phyloP scores from a whole-genome alignment of 805 yeast species.

The Pichia occidentalis region DNA sequence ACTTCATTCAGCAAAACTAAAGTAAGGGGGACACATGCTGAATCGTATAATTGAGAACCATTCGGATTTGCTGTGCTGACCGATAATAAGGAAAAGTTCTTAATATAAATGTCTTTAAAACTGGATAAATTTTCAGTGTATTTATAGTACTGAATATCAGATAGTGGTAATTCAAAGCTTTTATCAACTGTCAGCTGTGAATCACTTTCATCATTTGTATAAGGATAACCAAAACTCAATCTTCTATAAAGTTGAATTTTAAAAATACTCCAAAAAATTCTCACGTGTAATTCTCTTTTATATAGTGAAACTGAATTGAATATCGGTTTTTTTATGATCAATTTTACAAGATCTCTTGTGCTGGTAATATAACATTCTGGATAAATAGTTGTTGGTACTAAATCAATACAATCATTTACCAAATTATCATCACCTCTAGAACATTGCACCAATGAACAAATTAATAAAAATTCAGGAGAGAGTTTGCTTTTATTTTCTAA shows the following conservation, averaged over 20 bases:
- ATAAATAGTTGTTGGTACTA: too few relatives aligned
- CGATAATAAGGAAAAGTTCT: constrained; percentile 12
- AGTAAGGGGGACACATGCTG: constrained; percentile 27
- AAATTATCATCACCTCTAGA: constrained; percentile 23
- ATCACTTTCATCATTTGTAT: constrained; percentile 10
- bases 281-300: constrained; percentile 29
- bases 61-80: constrained; percentile 16
- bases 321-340: too few relatives aligned
- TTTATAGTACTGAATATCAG: constrained; percentile 22
- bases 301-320: constrained; percentile 8
- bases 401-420: constrained; percentile 14
- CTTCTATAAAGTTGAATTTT: constrained; percentile 30
- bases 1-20: constrained; percentile 30
- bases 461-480: constrained; percentile 24
- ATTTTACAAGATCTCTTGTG: too few relatives aligned
- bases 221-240: constrained; percentile 33
- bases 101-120: constrained; percentile 15
- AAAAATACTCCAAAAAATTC: constrained; percentile 36
- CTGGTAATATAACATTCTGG: too few relatives aligned
- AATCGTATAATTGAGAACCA: constrained; percentile 20
- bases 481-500: constrained; percentile 30
- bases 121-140: constrained; percentile 9
- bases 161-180: constrained; percentile 31
- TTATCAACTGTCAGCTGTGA: constrained; percentile 25
- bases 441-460: constrained; percentile 25